These are phyloP conservation scores for Kuraishia molischiana DNA, from an alignment of 805 yeast species.

Conservation along the genomic window DNA sequence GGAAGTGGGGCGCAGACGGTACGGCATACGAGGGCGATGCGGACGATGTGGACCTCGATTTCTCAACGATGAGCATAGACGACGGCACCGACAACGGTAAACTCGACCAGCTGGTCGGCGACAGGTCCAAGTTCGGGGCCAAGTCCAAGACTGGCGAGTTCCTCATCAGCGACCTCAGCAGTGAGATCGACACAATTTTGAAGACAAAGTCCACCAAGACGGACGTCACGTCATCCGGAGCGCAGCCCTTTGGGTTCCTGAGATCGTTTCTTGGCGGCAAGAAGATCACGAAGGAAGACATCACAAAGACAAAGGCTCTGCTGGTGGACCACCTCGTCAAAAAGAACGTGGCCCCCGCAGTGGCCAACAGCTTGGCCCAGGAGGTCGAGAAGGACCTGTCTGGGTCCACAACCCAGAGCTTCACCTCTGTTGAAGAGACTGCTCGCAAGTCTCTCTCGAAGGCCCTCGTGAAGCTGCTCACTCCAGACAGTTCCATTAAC, in stretches of 20 bases:
- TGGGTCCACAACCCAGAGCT: conserved; percentile 63
- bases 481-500: conserved; percentile 89
- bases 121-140: conserved; percentile 29
- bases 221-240: background rate
- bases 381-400: conserved; percentile 61
- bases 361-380: conserved; percentile 61
- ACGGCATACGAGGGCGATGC: conserved; percentile 31
- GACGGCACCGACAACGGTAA: conserved; percentile 5
- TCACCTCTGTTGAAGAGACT: conserved; percentile 67
- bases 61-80: conserved; percentile 28
- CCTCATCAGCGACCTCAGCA: conserved; percentile 52
- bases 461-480: conserved; percentile 62
- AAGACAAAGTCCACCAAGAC: conserved; percentile 7
- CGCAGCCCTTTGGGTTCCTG: conserved; percentile 46
- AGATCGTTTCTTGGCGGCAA: conserved; percentile 61
- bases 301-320: conserved; percentile 52
- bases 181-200: conserved; percentile 35
- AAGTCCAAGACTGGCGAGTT: conserved; percentile 46
- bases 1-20: conserved; percentile 67
- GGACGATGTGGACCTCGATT: conserved; percentile 41
- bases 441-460: conserved; percentile 57
- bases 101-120: conserved; percentile 25
- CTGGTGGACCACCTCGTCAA: conserved; percentile 70
- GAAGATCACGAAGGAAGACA: conserved; percentile 50
- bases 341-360: conserved; percentile 88